Percentiles rank a stretch among this genome's conserved stretches.
phyloP scores from a whole-genome alignment of 2,329 filamentous ascomycete species.

The Penicillium aurantiogriseum region DNA sequence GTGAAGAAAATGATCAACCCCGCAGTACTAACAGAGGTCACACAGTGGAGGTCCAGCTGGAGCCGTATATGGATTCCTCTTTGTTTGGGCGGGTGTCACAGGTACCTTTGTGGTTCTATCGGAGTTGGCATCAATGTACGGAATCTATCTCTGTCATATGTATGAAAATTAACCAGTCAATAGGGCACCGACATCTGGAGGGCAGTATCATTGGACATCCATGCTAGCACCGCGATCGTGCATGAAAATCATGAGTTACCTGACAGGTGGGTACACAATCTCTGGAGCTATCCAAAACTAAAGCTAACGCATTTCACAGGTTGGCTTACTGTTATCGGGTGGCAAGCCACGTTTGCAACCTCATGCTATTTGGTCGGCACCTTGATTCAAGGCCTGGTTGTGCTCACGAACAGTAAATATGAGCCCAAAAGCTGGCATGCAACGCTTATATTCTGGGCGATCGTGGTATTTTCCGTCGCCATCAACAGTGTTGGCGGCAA shows the following conservation, averaged over 20 bases:
- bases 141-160: too few species aligned
- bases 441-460: constrained; percentile 49
- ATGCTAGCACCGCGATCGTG: constrained; percentile 39
- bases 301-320: constrained; percentile 19
- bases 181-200: constrained; percentile 37
- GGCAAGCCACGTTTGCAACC: constrained; percentile 44
- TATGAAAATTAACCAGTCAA: not conserved
- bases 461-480: constrained; percentile 39
- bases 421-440: constrained; percentile 48
- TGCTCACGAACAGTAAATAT: constrained; percentile 41
- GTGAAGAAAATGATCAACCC: not conserved
- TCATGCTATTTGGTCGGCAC: constrained; percentile 35
- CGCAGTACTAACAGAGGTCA: constrained; percentile 3
- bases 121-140: constrained; percentile 37
- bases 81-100: constrained; percentile 33
- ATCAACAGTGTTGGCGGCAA: constrained; percentile 48
- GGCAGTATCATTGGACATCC: constrained; percentile 44
- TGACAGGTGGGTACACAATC: constrained; percentile 27
- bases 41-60: constrained; percentile 34
- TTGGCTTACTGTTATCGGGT: constrained; percentile 45
- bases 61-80: constrained; percentile 35
- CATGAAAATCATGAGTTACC: constrained; percentile 41
- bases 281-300: not conserved
- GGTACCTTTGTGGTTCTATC: constrained; percentile 29
- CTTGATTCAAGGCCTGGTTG: constrained; percentile 38